These are phyloP conservation scores for Melastoma malabathricum DNA, from an alignment of 345 rosid genomes.

Conservation along the genomic window DNA sequence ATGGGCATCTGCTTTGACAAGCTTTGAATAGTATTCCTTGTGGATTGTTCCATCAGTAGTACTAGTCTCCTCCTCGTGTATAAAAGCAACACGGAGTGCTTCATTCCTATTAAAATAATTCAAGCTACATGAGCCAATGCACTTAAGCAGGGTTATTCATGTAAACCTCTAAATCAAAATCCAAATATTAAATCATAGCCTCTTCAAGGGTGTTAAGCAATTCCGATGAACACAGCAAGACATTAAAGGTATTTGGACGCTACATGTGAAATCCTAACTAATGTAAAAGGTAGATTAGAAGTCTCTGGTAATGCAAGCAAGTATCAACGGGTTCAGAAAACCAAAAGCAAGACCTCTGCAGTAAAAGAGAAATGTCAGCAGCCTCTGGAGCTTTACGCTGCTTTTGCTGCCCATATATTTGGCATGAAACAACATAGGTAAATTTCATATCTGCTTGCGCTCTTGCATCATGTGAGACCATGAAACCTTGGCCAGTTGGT, in stretches of 20 bases:
- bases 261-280: background rate
- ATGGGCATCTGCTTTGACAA: constrained; percentile 90
- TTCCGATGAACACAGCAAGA: too few relatives aligned
- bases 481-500: constrained; percentile 55
- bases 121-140: constrained; percentile 3
- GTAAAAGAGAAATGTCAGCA: constrained; percentile 63
- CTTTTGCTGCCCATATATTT: constrained; percentile 76
- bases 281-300: background rate
- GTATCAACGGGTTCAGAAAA: background rate
- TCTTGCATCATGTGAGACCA: constrained; percentile 61
- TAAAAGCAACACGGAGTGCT: constrained; percentile 96
- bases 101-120: constrained; percentile 42
- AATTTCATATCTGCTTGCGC: constrained; percentile 92
- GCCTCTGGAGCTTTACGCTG: constrained; percentile 67
- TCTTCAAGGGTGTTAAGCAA: too few relatives aligned
- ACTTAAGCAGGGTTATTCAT: background rate
- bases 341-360: constrained; percentile 45
- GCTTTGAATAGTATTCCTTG: constrained; percentile 70
- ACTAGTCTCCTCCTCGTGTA: constrained; percentile 73
- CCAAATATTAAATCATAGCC: too few relatives aligned
- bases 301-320: background rate
- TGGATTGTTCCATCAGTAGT: constrained; percentile 33
- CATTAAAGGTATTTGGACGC: background rate
- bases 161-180: too few relatives aligned
- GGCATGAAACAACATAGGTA: constrained; percentile 97